Percentiles rank a stretch among this genome's conserved stretches.
These are phyloP conservation scores for Pseudocercospora pini-densiflorae DNA, from an alignment of 2,329 filamentous ascomycete species.

Conservation along the genomic window DNA sequence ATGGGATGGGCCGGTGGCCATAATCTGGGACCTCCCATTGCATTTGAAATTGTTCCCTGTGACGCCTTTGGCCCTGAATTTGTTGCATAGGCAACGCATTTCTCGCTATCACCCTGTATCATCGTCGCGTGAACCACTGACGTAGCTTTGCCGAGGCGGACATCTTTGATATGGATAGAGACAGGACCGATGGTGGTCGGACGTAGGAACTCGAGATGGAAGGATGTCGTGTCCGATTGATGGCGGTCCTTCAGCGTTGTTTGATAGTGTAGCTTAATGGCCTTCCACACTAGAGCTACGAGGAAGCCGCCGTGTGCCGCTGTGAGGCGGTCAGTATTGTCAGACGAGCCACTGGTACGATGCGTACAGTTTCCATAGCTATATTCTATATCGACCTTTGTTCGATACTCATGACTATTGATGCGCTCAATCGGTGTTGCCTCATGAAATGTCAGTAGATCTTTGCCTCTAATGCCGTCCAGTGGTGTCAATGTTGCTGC, in stretches of 20 bases:
- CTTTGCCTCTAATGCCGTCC: conserved; percentile 12
- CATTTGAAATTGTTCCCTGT: conserved; percentile 8
- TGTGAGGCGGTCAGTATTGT: not conserved
- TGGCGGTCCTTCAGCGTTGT: conserved; percentile 18
- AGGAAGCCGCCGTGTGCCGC: conserved; percentile 29
- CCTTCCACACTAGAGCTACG: conserved; percentile 20
- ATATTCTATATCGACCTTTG: conserved; percentile 22
- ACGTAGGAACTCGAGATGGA: conserved; percentile 28
- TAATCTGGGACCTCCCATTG: conserved; percentile 4
- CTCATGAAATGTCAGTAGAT: conserved; percentile 23
- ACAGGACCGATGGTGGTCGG: conserved; percentile 20
- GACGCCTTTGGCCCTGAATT: conserved; percentile 9
- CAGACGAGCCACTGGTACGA: not conserved
- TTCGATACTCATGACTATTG: conserved; percentile 23
- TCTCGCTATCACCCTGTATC: conserved; percentile 3
- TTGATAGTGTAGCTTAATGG: conserved; percentile 19
- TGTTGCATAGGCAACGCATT: conserved; percentile 11
- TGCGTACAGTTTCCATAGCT: conserved; percentile 13
- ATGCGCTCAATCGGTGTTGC: conserved; percentile 13
- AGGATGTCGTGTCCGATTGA: conserved; percentile 23
- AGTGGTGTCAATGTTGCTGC: not conserved
- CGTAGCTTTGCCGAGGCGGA: conserved; percentile 18
- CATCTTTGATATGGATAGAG: conserved; percentile 16
- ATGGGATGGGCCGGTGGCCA: conserved; percentile 19
- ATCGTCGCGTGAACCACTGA: conserved; percentile 16